Evolutionary conservation across 352 stramenopile species (phyloP), one percentile per base, ranked within the genome.

Genomic region (Globisporangium ultimum): DNA sequence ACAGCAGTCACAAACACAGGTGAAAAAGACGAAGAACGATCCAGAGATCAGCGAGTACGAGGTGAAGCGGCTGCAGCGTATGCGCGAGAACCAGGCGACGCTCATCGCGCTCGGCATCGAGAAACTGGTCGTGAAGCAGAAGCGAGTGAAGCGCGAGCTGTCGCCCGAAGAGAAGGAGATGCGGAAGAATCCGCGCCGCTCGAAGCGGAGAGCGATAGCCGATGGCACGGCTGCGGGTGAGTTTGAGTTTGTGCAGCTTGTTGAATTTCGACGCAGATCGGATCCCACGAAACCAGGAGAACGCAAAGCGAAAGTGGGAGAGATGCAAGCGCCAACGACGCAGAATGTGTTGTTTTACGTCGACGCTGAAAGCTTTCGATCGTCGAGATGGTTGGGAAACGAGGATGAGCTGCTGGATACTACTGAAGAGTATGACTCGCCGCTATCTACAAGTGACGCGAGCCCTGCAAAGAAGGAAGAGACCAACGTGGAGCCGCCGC

Each of bases 41-140:
- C 28, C 28, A 10, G 28, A 36, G 28, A 0, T 36, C 28, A 72
- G 66, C 49, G 77, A 64, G 34, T 89, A 89, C 64, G 80, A 89
- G 42, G 66, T 68, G 53, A 89, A 87, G 69, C 75, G 80, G 0
- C 60, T 62, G 60, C 72, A 72, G 58, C 80, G 77, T 57, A 74
- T 89, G 20, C 63, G 72, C 49, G 58, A 68, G 45, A 89, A 89
- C 67, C 71, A 74, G 50, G 63, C 63, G 22, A 59, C 66, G 55
- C 52, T 89, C 43, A 60, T 68, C 52, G 66, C 67, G 15, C 64
- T 89, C 21, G 54, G 72, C 34, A 69, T 89, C 1, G 17, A 65
- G 22, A 63, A 58, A 24, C n/a, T 56, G n/a, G n/a, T 14, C 9
- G 42, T 42, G 14, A 52, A 57, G 41, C 57, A 34, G 13, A 24